A percentile compares a stretch with the other conserved stretches of the same genome.
Evolutionary conservation across 495 filamentous ascomycete species (phyloP).

Genomic region (Hypoxylon lenormandii): DNA sequence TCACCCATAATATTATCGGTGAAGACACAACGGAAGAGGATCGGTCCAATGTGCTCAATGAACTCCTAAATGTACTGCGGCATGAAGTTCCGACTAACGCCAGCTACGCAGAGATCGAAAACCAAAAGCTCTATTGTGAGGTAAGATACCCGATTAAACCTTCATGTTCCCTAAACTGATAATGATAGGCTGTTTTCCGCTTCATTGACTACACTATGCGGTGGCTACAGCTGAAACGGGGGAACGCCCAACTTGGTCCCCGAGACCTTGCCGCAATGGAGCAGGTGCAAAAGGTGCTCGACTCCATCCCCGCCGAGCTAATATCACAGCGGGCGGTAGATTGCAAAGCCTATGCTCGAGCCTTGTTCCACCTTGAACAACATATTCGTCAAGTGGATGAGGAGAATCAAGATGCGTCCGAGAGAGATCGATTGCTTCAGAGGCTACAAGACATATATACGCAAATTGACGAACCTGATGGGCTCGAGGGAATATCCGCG

Average conservation of each 20-base stretch:
- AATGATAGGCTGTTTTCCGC: slow-evolving; percentile 80
- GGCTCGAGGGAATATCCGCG: slow-evolving; percentile 91
- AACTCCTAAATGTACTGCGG: slow-evolving; percentile 77
- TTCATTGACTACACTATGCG: slow-evolving; percentile 89
- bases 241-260: slow-evolving; percentile 46
- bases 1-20: slow-evolving; percentile 78
- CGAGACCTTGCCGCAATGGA: slow-evolving; percentile 53
- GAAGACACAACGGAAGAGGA: slow-evolving; percentile 72
- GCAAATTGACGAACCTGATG: slow-evolving; percentile 96
- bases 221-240: slow-evolving; percentile 86
- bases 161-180: neutral
- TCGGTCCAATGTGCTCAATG: slow-evolving; percentile 72
- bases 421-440: slow-evolving; percentile 72
- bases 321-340: slow-evolving; percentile 87
- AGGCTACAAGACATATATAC: slow-evolving; percentile 92
- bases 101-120: slow-evolving; percentile 69
- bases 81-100: slow-evolving; percentile 67
- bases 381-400: slow-evolving; percentile 71
- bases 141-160: slow-evolving; percentile 58
- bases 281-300: slow-evolving; percentile 61
- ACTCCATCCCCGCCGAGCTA: slow-evolving; percentile 81
- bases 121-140: slow-evolving; percentile 83
- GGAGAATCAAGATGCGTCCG: slow-evolving; percentile 51
- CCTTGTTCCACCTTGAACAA: slow-evolving; percentile 93
- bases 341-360: slow-evolving; percentile 90